These are phyloP conservation scores for Trichophyton equinum DNA, from an alignment of 2,329 filamentous ascomycete genomes.

Conservation along the genomic window DNA sequence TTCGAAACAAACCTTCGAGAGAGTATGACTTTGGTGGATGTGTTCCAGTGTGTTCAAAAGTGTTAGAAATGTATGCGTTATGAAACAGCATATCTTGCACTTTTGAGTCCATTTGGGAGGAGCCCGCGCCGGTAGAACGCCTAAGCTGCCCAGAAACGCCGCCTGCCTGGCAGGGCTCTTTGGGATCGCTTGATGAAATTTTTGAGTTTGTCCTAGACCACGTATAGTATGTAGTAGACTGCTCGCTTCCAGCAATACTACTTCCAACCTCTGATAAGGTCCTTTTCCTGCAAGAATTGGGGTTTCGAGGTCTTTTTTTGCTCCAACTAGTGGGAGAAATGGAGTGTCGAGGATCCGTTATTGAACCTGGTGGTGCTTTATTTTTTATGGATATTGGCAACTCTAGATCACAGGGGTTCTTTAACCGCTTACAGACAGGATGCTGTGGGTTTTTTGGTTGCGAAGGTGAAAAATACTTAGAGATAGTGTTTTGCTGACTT, in stretches of 20 bases:
- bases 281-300: neutral
- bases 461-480: neutral
- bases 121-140: neutral
- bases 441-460: neutral
- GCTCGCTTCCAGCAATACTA: neutral
- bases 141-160: no score
- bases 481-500: neutral
- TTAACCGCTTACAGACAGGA: neutral
- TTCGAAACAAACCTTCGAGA: slow-evolving; percentile 6
- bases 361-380: neutral
- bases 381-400: neutral
- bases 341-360: neutral
- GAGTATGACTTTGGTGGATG: neutral
- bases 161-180: neutral
- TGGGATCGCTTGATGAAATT: neutral
- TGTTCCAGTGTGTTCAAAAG: neutral
- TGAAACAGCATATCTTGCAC: slow-evolving; percentile 8
- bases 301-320: no score
- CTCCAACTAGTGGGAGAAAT: neutral
- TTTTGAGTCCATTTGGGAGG: slow-evolving; percentile 4
- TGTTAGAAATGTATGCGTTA: slow-evolving; percentile 7
- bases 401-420: neutral
- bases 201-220: slow-evolving; percentile 7
- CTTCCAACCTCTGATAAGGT: neutral
- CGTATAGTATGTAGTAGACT: slow-evolving; percentile 6